phyloP scores from a whole-genome alignment of 805 yeast species.

The Zygosaccharomyces gambellarensis region DNA sequence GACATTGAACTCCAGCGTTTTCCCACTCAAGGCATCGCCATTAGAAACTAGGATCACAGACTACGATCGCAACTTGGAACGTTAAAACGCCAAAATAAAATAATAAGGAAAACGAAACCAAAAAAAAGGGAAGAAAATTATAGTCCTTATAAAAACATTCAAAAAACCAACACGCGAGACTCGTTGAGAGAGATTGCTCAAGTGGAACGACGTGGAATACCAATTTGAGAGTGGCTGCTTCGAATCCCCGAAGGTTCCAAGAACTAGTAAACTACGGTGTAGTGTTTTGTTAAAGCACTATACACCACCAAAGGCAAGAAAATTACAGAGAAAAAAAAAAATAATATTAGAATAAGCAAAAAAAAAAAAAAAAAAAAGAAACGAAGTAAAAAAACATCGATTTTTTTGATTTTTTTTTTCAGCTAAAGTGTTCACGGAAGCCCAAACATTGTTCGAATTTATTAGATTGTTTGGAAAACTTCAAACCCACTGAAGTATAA shows the following conservation, averaged over 20 bases:
- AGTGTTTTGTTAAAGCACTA: not conserved
- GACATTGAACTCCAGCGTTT: not conserved
- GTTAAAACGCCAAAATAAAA: not conserved
- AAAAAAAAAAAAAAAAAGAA: not conserved
- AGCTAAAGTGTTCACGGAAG: not conserved
- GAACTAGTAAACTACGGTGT: not conserved
- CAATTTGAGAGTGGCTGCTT: not conserved
- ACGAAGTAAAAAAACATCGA: not conserved
- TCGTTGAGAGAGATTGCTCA: not conserved
- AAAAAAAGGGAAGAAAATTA: not conserved
- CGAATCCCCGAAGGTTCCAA: not conserved
- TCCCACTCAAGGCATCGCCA: not conserved
- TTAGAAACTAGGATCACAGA: not conserved
- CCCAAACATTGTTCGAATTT: not conserved
- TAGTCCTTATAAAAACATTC: not conserved
- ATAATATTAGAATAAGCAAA: not conserved
- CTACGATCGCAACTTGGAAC: not conserved
- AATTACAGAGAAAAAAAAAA: not conserved
- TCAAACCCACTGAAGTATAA: not conserved
- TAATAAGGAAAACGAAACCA: not conserved
- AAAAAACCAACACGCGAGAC: not conserved
- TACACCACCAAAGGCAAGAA: not conserved
- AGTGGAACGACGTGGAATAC: not conserved
- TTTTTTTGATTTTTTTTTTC: not conserved
- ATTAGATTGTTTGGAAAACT: not conserved